Percentiles rank a stretch among this genome's conserved stretches.
phyloP scores from a whole-genome alignment of 2,329 filamentous ascomycete species.

The Xylariomycetidae sp. region DNA sequence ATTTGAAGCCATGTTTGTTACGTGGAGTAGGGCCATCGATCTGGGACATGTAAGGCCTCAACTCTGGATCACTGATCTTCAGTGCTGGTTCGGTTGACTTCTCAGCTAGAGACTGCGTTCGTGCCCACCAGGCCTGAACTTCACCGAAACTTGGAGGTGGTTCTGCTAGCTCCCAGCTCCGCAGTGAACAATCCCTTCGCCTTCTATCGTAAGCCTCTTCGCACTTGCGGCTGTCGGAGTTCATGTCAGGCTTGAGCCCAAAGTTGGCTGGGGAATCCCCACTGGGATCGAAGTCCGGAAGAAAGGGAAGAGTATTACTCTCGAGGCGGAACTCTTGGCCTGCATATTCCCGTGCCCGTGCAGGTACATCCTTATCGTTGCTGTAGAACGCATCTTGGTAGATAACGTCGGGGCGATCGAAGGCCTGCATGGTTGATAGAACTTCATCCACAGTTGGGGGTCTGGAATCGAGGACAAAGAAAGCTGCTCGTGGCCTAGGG shows the following conservation, averaged over 20 bases:
- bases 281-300: conserved; percentile 69
- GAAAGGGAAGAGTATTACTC: conserved; percentile 69
- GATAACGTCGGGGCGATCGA: conserved; percentile 59
- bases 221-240: conserved; percentile 45
- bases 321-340: conserved; percentile 77
- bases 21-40: conserved; percentile 84
- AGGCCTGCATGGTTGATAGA: conserved; percentile 48
- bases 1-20: conserved; percentile 78
- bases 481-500: conserved; percentile 18
- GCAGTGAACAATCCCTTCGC: conserved; percentile 53
- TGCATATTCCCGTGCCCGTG: conserved; percentile 73
- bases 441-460: conserved; percentile 39
- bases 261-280: conserved; percentile 50
- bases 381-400: conserved; percentile 87
- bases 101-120: conserved; percentile 22
- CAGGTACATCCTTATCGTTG: conserved; percentile 74
- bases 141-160: conserved; percentile 65
- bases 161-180: conserved; percentile 69
- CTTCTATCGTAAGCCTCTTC: conserved; percentile 45
- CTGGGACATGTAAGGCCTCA: conserved; percentile 59
- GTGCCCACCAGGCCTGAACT: conserved; percentile 62
- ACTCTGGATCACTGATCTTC: conserved; percentile 13
- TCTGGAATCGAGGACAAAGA: conserved; percentile 24
- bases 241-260: conserved; percentile 42
- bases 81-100: conserved; percentile 13